phyloP scores from a whole-genome alignment of 306 rosid genomes.

The Crataegus laevigata region DNA sequence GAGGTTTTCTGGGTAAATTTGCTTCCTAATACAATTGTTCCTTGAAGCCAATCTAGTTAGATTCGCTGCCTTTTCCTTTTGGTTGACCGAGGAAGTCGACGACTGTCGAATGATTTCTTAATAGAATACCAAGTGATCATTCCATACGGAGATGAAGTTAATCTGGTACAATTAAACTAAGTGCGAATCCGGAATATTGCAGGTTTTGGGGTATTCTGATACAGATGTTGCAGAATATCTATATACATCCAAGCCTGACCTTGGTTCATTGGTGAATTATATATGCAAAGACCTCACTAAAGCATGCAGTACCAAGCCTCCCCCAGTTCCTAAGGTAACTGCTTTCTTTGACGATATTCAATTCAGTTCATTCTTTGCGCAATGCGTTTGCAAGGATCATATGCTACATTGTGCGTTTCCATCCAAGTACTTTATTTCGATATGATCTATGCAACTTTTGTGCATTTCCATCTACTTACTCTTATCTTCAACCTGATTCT shows the following conservation, averaged over 20 bases:
- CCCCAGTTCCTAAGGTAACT: slow-evolving; percentile 88
- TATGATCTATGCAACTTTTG: background rate
- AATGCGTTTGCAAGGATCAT: background rate
- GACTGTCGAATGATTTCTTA: background rate
- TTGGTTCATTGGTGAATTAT: slow-evolving; percentile 51
- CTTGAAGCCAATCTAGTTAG: background rate
- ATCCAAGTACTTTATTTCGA: background rate
- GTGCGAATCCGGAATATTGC: slow-evolving; percentile 22
- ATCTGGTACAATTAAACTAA: background rate
- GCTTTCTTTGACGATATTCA: slow-evolving; percentile 16
- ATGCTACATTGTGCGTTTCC: background rate
- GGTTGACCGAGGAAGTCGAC: background rate
- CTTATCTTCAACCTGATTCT: background rate
- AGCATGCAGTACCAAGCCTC: slow-evolving; percentile 67
- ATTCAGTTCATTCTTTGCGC: slow-evolving; percentile 1
- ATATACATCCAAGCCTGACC: slow-evolving; percentile 55
- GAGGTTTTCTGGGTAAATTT: background rate
- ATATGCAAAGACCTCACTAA: slow-evolving; percentile 70
- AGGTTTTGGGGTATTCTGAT: slow-evolving; percentile 88
- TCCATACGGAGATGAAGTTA: background rate
- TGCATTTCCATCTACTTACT: background rate
- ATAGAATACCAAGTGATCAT: background rate
- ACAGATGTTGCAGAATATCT: slow-evolving; percentile 91
- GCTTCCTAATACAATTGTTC: background rate
- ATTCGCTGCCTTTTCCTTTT: background rate